phyloP scores from a whole-genome alignment of 2,329 filamentous ascomycete species.

The Phialophora tarda region DNA sequence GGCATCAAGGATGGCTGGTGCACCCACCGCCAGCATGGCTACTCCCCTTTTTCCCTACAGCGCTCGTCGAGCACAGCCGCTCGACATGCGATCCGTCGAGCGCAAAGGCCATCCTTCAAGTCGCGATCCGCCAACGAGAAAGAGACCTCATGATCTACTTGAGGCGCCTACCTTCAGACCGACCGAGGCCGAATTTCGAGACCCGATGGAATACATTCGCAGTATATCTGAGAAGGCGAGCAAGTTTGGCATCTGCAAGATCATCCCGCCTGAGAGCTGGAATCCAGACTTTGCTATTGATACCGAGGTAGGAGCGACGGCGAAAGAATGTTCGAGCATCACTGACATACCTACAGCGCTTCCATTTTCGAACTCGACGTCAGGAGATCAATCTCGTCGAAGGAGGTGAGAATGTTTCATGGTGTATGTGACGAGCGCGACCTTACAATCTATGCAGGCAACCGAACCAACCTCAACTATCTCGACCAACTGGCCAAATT shows the following conservation, averaged over 20 bases:
- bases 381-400: slow-evolving; percentile 98
- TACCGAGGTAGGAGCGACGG: slow-evolving; percentile 73
- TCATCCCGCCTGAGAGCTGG: slow-evolving; percentile 92
- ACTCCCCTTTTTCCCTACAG: slow-evolving; percentile 63
- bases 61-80: slow-evolving; percentile 67
- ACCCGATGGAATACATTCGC: slow-evolving; percentile 90
- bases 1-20: slow-evolving; percentile 48
- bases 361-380: slow-evolving; percentile 94
- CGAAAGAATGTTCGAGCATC: neutral
- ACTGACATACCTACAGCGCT: slow-evolving; percentile 65
- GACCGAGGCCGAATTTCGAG: slow-evolving; percentile 91
- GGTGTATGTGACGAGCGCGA: slow-evolving; percentile 13
- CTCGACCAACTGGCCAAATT: slow-evolving; percentile 94
- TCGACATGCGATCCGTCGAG: slow-evolving; percentile 90
- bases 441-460: slow-evolving; percentile 64
- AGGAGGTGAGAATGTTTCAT: slow-evolving; percentile 72
- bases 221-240: slow-evolving; percentile 87
- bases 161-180: slow-evolving; percentile 91
- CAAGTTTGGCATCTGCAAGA: slow-evolving; percentile 91
- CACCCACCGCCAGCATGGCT: slow-evolving; percentile 52
- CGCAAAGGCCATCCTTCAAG: slow-evolving; percentile 80
- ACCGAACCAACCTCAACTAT: slow-evolving; percentile 93
- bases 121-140: slow-evolving; percentile 76
- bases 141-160: slow-evolving; percentile 79
- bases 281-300: slow-evolving; percentile 95